Base-by-base conservation (phyloP, 768 basidiomycete genomes). In the Lentinula aciculospora region DNA sequence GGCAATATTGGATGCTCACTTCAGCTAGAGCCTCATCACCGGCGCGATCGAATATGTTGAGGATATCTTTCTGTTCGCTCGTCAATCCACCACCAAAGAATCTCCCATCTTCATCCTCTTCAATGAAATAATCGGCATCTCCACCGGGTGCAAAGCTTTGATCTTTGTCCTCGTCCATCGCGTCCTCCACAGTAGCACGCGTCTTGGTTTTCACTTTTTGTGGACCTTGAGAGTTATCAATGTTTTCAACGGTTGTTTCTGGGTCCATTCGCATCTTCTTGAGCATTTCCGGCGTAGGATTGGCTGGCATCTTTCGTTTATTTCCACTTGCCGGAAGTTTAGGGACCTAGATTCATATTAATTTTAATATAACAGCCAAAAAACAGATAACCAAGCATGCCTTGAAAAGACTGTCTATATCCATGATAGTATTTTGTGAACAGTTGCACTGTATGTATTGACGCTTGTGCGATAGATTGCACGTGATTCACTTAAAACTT, bases 21-120 rank as follows among this genome's bases (percentile, higher is more conserved):
- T 88, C 86, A 54, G 87, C 86, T 42, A 81, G 77, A 17, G 74
- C 78, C 19, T 85, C 83, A 8, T 79, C 82, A 45, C 78, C 83
- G 5, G 85, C 81, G 51, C 74, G 79, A 63, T 98, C 96, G 68
- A 99, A 96, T 59, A 99, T 95, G 62, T 91, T 93, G 58, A 99
- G 68, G 37, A 99, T 98, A 57, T 94, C 87, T 68, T 98, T 95
- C 74, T 99, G 97, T 67, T 94, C 89, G 37, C 78, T 81, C 1
- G 93, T 95, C 60, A 99, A 74, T 1, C 97, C 97, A 1, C 95
- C 94, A 37, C 97, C 97, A 66, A 87, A 96, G 72, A 96, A 95
- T 10, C 94, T 79, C 0, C 92, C 94, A 64, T 94, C 93, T 23
- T 89, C 91, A 66, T 95, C 94, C 70, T 95, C 94, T 64, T 96